A percentile compares a stretch with the other conserved stretches of the same genome.
These are phyloP conservation scores for Clitocybe nebularis DNA, from an alignment of 1,284 basidiomycete species.

Conservation along the genomic window DNA sequence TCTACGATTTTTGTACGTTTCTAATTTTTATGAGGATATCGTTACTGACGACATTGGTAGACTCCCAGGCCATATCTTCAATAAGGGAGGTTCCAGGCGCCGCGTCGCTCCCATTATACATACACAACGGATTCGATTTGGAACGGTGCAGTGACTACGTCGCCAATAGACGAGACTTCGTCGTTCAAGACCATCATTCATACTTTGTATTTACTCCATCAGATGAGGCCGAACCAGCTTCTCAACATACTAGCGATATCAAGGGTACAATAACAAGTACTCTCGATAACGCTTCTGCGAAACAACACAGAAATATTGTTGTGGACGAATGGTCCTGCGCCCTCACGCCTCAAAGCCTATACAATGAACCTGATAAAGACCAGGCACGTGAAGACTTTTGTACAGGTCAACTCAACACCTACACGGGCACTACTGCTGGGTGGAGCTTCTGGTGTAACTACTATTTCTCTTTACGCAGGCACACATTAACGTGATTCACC, in stretches of 20 bases:
- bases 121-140: conserved; percentile 75
- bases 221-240: conserved; percentile 43
- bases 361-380: conserved; percentile 42
- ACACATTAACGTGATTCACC: conserved; percentile 3
- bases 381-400: conserved; percentile 55
- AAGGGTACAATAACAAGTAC: conserved; percentile 36
- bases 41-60: conserved; percentile 23
- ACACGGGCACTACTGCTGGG: conserved; percentile 57
- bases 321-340: conserved; percentile 76
- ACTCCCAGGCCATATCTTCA: conserved; percentile 46
- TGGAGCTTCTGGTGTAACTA: conserved; percentile 74
- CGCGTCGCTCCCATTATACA: conserved; percentile 58
- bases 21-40: not conserved
- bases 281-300: conserved; percentile 35
- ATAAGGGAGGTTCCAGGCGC: conserved; percentile 49
- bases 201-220: conserved; percentile 63
- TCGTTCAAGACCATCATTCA: conserved; percentile 76
- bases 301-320: conserved; percentile 56
- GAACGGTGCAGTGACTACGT: conserved; percentile 53
- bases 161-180: conserved; percentile 57
- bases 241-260: conserved; percentile 48
- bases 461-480: not conserved
- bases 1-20: conserved; percentile 54
- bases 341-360: conserved; percentile 53
- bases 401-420: conserved; percentile 57